Evolutionary conservation across 345 rosid species (phyloP).

Genomic region (Lenwebbia sp.): DNA sequence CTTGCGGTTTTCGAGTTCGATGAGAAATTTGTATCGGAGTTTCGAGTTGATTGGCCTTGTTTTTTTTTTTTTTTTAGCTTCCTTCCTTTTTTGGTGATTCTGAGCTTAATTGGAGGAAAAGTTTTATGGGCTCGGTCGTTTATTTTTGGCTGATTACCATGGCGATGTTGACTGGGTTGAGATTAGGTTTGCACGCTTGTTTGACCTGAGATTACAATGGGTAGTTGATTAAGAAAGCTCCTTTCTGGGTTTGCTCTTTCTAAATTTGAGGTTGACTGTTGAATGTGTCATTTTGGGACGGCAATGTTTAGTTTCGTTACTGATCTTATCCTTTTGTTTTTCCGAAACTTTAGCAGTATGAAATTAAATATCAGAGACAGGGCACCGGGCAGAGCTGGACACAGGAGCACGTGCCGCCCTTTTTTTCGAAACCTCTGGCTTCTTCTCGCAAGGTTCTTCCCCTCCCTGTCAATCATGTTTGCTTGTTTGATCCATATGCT

Average conservation of each 20-base stretch:
- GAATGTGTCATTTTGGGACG: background rate
- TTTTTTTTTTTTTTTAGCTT: background rate
- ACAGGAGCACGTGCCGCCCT: conserved; percentile 42
- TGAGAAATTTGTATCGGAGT: background rate
- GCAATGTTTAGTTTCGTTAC: background rate
- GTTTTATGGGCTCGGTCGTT: background rate
- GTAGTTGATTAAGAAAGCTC: background rate
- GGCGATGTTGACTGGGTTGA: background rate
- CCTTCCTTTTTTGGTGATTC: background rate
- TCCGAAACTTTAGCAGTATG: background rate
- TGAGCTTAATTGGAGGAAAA: background rate
- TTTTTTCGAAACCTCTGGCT: conserved; percentile 28
- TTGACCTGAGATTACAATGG: background rate
- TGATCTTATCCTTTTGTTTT: background rate
- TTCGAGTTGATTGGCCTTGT: background rate
- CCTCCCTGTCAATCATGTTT: background rate
- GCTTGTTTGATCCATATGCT: background rate
- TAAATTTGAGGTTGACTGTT: background rate
- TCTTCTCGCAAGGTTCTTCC: conserved; percentile 46
- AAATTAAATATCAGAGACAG: conserved; percentile 17
- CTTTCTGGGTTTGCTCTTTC: background rate
- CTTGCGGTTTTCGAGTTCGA: background rate
- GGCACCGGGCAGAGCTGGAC: conserved; percentile 35
- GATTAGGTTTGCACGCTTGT: background rate
- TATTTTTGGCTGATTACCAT: background rate